Evolutionary conservation across 2,329 filamentous ascomycete genomes (phyloP).

Genomic region (Dryadomyces quercivorus): DNA sequence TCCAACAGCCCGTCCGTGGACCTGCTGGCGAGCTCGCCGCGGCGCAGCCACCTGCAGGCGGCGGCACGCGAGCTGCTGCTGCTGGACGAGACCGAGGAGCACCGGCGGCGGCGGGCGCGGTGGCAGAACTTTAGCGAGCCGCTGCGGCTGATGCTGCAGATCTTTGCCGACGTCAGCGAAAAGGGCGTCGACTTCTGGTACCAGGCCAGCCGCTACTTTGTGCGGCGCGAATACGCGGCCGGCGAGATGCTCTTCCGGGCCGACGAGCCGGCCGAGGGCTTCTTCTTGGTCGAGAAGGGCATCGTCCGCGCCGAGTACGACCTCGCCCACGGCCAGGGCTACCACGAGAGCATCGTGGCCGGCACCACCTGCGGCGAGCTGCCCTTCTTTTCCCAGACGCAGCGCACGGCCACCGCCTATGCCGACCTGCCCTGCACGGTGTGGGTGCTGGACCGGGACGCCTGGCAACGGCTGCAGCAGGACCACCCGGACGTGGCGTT

Average conservation of each 20-base stretch:
- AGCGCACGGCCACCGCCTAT: constrained; percentile 72
- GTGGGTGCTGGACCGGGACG: constrained; percentile 64
- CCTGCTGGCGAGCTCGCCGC: constrained; percentile 61
- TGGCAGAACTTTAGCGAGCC: constrained; percentile 88
- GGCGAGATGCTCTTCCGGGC: constrained; percentile 67
- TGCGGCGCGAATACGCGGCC: constrained; percentile 50
- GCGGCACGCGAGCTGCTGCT: constrained; percentile 70
- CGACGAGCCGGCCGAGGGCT: constrained; percentile 66
- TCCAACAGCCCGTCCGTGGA: constrained; percentile 18
- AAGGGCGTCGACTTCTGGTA: constrained; percentile 97
- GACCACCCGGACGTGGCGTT: constrained; percentile 65
- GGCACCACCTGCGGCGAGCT: constrained; percentile 93
- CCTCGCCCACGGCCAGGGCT: constrained; percentile 66
- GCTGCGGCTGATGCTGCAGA: constrained; percentile 80
- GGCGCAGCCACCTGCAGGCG: constrained; percentile 62
- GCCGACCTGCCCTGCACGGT: constrained; percentile 72
- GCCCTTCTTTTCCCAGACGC: constrained; percentile 88
- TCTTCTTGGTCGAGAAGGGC: constrained; percentile 83
- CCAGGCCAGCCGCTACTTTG: constrained; percentile 63
- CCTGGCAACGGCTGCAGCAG: constrained; percentile 61
- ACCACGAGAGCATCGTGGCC: constrained; percentile 84
- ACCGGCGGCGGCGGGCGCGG: constrained; percentile 44
- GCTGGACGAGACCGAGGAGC: constrained; percentile 52
- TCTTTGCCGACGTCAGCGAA: constrained; percentile 79
- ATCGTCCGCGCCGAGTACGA: constrained; percentile 86